Evolutionary conservation across 2,329 filamentous ascomycete species (phyloP).

Genomic region (Aspergillus sp.): DNA sequence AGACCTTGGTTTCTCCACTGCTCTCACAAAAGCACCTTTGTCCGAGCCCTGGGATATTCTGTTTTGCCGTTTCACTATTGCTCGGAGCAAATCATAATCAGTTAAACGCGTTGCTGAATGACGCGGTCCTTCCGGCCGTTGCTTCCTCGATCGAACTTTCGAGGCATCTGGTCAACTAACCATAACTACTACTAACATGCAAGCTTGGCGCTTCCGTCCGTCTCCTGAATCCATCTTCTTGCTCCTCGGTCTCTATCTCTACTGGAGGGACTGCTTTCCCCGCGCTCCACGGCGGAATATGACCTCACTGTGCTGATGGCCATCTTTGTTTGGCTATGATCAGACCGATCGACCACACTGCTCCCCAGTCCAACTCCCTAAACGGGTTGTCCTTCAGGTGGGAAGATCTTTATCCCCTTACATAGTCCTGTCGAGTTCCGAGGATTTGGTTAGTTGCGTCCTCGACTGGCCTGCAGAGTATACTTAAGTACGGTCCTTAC

Average conservation of each 20-base stretch:
- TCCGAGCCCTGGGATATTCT: constrained; percentile 1
- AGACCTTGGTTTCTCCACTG: not conserved
- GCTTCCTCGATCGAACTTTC: not conserved
- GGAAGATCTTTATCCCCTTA: not conserved
- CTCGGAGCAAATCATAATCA: constrained; percentile 9
- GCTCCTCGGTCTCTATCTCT: not conserved
- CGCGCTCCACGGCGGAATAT: constrained; percentile 16
- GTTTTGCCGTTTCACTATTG: constrained; percentile 3
- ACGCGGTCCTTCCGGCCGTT: not conserved
- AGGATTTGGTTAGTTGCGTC: not conserved
- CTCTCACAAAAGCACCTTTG: not conserved
- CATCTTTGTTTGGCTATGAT: not conserved
- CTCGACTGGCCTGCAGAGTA: not conserved
- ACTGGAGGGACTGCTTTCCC: constrained; percentile 6
- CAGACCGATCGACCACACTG: not conserved
- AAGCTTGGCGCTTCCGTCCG: not conserved
- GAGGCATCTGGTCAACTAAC: not conserved
- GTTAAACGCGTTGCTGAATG: constrained; percentile 7
- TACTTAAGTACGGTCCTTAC: not conserved
- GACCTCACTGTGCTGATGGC: constrained; percentile 29
- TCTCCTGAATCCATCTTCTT: not conserved
- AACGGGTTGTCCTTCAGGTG: not conserved
- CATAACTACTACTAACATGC: not conserved
- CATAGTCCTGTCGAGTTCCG: not conserved
- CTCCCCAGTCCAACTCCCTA: constrained; percentile 50